phyloP scores from a whole-genome alignment of 257 asterid species.

The Nicotiana tomentosiformis region DNA sequence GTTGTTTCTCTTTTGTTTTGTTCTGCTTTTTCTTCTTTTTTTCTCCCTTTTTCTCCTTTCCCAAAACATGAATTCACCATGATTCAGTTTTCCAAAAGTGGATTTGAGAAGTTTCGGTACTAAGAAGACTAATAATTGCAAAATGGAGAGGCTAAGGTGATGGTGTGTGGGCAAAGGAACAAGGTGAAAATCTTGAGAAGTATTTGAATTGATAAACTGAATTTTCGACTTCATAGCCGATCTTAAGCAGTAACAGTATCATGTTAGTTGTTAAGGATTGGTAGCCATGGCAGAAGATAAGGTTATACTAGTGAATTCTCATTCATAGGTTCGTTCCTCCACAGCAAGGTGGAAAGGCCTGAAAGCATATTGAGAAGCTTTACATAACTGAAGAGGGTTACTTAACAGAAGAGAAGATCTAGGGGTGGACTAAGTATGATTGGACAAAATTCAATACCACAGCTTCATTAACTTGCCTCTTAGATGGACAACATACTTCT shows the following conservation, averaged over 20 bases:
- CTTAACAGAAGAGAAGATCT: background rate
- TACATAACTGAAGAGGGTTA: background rate
- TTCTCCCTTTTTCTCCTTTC: background rate
- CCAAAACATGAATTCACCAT: background rate
- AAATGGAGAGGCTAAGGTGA: background rate
- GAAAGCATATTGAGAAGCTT: background rate
- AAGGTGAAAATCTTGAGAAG: background rate
- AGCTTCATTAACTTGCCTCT: background rate
- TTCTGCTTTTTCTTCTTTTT: background rate
- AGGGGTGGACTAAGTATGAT: background rate
- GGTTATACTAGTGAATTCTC: background rate
- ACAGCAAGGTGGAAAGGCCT: background rate
- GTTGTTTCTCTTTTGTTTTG: background rate
- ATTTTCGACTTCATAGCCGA: background rate
- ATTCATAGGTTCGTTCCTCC: background rate
- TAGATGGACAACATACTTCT: background rate
- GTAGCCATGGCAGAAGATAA: background rate
- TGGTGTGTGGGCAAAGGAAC: background rate
- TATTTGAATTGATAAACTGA: background rate
- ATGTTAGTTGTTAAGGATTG: no score
- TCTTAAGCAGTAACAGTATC: background rate
- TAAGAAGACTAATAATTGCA: background rate
- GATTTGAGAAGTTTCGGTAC: background rate
- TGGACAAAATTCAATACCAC: background rate
- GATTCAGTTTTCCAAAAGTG: background rate